Conservation (phyloP, 768 basidiomycete genomes). For the Pisolithus albus region DNA sequence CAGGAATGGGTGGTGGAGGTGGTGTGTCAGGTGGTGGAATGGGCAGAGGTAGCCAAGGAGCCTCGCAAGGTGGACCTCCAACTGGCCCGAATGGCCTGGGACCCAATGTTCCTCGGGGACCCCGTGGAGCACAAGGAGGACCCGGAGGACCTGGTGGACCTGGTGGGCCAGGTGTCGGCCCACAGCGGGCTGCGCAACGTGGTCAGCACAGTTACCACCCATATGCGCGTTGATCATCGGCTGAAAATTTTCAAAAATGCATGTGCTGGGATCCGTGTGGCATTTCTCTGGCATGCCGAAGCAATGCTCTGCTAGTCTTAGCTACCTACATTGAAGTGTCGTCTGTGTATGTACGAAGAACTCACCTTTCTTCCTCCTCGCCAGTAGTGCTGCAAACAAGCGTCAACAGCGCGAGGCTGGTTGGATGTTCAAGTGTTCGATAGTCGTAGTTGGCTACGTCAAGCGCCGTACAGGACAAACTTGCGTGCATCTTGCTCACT, state of each 20-base stretch:
- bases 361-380: too few species aligned
- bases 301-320: neutral
- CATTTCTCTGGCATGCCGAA: neutral
- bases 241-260: constrained; percentile 14
- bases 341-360: too few species aligned
- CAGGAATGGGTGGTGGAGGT: constrained; percentile 32
- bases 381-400: neutral
- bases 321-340: neutral
- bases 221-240: constrained; percentile 54
- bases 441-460: neutral
- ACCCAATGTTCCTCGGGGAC: constrained; percentile 59
- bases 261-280: constrained; percentile 2
- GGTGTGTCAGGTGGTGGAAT: constrained; percentile 40
- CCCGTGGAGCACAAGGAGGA: constrained; percentile 51
- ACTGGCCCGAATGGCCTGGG: constrained; percentile 39
- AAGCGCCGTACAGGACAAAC: neutral
- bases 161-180: constrained; percentile 56
- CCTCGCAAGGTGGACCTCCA: constrained; percentile 31
- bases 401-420: neutral
- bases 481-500: neutral
- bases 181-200: constrained; percentile 61
- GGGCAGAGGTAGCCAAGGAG: constrained; percentile 35
- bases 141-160: constrained; percentile 41
- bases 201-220: constrained; percentile 83
- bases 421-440: neutral